Percentiles rank a stretch among this genome's conserved stretches.
Conservation (phyloP, 2,329 filamentous ascomycete species). For the Meredithiella fracta region DNA sequence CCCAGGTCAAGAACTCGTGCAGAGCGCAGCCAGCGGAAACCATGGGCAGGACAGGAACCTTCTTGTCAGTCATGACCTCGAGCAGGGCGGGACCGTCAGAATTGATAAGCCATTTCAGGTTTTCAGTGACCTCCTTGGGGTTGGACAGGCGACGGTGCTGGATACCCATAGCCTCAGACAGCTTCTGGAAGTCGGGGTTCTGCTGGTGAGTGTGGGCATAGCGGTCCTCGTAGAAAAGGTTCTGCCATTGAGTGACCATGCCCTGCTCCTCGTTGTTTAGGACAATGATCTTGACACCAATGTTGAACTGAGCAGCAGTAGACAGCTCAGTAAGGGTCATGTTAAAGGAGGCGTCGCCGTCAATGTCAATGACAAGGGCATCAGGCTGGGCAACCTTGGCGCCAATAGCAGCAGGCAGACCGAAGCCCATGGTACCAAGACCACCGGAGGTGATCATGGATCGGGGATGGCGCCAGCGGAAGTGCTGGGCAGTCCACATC, state of each 20-base stretch:
- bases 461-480: conserved; percentile 79
- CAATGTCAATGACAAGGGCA: conserved; percentile 82
- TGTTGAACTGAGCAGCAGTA: conserved; percentile 88
- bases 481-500: conserved; percentile 97
- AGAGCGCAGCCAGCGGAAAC: conserved; percentile 74
- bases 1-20: conserved; percentile 86
- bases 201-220: conserved; percentile 77
- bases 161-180: conserved; percentile 81
- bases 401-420: conserved; percentile 85
- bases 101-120: conserved; percentile 67
- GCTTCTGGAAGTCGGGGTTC: conserved; percentile 84
- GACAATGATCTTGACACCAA: conserved; percentile 86
- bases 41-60: conserved; percentile 95
- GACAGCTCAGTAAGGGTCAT: conserved; percentile 96
- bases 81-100: conserved; percentile 71
- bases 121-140: conserved; percentile 60
- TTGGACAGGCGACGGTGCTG: conserved; percentile 55
- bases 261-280: conserved; percentile 95
- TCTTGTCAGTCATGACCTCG: conserved; percentile 80
- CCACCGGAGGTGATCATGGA: conserved; percentile 95
- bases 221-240: conserved; percentile 81
- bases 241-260: conserved; percentile 95
- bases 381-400: conserved; percentile 70
- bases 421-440: conserved; percentile 76
- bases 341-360: conserved; percentile 96